Base-by-base conservation (phyloP, 345 rosid species). In the Populus deltoides region DNA sequence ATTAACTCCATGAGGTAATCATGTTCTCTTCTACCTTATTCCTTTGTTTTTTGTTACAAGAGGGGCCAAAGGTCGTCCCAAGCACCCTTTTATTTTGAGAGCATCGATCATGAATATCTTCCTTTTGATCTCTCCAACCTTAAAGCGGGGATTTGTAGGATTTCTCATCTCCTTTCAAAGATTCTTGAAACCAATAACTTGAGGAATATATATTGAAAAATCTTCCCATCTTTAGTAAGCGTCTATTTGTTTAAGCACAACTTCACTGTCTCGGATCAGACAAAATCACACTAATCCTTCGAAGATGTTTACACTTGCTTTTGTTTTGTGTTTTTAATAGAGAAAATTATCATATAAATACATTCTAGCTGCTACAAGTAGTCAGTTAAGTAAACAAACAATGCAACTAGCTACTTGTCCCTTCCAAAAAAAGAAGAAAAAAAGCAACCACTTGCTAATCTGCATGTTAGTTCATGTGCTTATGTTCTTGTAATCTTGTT, bases 61-160 rank as follows among this genome's bases (percentile, higher is more conserved):
- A 41, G 47, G 4, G 47, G 15, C 47, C 15, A 11, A 41, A 41
- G 47, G 47, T 9, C 11, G 47, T 9, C 11, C 12, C 47, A 41
- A 41, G 12, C 47, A 41, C n/a, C 35, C 1, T 43, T 57, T 36
- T 73, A 24, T 8, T 16, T 29, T 11, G 7, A 36, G 22, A 8
- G 7, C 62, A 35, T 10, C 36, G 36, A 33, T 33, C 41, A 22
- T 11, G n/a, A 29, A 72, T 39, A 20, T 71, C 41, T 41, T 25
- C 49, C 62, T 9, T 43, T 38, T 61, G 66, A 73, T 59, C 43
- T 72, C 27, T 25, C 45, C 20, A 38, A n/a, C 76, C 24, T 57
- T 10, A 57, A 73, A 73, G 57, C 24, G 8, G 51, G 49, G 75
- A 73, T 73, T 53, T 31, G 65, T 29, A 71, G 13, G 62, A 71